These are phyloP conservation scores for Paramecium caudatum DNA, from an alignment of 73 alveolate genomes.

Conservation along the genomic window DNA sequence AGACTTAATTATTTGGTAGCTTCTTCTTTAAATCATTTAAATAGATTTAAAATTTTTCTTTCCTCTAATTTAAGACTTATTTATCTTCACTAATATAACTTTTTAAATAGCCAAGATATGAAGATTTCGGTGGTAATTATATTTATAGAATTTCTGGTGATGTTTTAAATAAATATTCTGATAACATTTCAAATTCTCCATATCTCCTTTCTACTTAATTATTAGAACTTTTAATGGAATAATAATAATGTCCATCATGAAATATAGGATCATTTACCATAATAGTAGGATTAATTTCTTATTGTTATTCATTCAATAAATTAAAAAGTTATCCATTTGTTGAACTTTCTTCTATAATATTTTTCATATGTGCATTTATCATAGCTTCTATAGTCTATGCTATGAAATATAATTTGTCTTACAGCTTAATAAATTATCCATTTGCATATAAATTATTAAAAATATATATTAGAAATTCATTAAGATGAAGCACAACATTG, in stretches of 20 bases:
- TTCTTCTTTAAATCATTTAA: constrained; percentile 22
- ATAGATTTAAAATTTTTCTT: constrained; percentile 14
- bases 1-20: not conserved
- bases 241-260: not conserved
- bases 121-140: not conserved
- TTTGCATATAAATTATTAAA: not conserved
- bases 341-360: not conserved
- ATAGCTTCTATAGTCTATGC: constrained; percentile 17
- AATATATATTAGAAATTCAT: not conserved
- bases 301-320: constrained; percentile 2
- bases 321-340: not conserved
- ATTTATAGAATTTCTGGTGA: constrained; percentile 20
- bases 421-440: not conserved
- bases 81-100: not conserved
- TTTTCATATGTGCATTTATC: not conserved
- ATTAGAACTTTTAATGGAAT: not conserved
- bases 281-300: not conserved
- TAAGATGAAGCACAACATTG: constrained; percentile 47
- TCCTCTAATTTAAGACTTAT: not conserved
- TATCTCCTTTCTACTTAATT: not conserved
- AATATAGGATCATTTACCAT: not conserved
- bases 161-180: constrained; percentile 35
- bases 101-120: not conserved
- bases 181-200: not conserved
- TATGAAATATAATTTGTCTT: not conserved